These are phyloP conservation scores for Tolypocladium pustulatum DNA, from an alignment of 2,329 filamentous ascomycete species.

Conservation along the genomic window DNA sequence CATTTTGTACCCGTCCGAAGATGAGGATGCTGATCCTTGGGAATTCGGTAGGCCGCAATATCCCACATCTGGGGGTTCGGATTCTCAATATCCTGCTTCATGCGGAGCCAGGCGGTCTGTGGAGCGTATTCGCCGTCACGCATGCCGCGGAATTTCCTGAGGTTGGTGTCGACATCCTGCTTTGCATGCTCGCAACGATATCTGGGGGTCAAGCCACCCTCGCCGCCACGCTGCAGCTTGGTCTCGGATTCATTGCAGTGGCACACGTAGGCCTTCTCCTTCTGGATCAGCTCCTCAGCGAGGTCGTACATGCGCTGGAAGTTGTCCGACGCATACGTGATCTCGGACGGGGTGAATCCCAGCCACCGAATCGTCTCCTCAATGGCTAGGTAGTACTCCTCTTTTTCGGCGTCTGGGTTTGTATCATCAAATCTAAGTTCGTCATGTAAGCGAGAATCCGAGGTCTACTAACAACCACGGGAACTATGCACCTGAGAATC, in stretches of 20 bases:
- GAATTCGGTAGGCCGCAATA: conserved; percentile 77
- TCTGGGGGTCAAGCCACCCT: conserved; percentile 54
- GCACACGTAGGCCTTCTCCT: conserved; percentile 67
- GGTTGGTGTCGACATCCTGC: conserved; percentile 62
- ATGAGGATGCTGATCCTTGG: conserved; percentile 70
- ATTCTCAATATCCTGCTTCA: conserved; percentile 81
- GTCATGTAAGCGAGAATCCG: too few relatives aligned
- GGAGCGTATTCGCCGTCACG: conserved; percentile 82
- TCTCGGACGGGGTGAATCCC: conserved; percentile 32
- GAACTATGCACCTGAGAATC: background rate
- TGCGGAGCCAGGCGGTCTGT: conserved; percentile 72
- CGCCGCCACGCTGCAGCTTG: conserved; percentile 76
- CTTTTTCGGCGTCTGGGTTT: conserved; percentile 87
- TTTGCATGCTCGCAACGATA: conserved; percentile 75
- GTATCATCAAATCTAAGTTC: conserved; percentile 72
- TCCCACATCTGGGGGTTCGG: conserved; percentile 97
- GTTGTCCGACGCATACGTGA: conserved; percentile 81
- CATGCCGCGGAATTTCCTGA: conserved; percentile 82
- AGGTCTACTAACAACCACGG: too few relatives aligned
- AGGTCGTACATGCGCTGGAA: conserved; percentile 76
- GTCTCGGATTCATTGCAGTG: conserved; percentile 72
- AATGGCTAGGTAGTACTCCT: conserved; percentile 82
- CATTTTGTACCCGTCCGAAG: conserved; percentile 42
- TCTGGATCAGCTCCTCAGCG: conserved; percentile 67
- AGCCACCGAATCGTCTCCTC: conserved; percentile 82